These are phyloP conservation scores for Daldinia grandis DNA, from an alignment of 495 filamentous ascomycete species.

Conservation along the genomic window DNA sequence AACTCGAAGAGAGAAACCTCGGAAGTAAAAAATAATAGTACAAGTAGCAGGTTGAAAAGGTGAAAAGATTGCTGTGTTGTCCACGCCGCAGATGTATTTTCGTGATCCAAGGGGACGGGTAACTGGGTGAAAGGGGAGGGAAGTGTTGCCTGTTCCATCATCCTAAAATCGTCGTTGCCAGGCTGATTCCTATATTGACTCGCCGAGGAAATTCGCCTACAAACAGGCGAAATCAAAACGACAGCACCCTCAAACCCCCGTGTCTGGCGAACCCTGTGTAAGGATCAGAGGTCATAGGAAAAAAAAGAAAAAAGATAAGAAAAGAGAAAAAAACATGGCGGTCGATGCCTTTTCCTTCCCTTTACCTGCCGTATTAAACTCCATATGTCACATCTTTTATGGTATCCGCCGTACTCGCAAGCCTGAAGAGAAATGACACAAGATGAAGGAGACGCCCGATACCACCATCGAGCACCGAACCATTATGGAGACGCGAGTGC, in stretches of 20 bases:
- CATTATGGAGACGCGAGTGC: constrained; percentile 16
- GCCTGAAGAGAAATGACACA: constrained; percentile 40
- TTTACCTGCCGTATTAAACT: constrained; percentile 51
- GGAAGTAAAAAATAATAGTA: constrained; percentile 50
- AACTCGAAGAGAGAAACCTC: constrained; percentile 45
- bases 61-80: constrained; percentile 44
- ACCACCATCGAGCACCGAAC: constrained; percentile 24
- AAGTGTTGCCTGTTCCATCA: constrained; percentile 35
- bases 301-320: constrained; percentile 21
- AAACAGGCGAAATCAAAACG: constrained; percentile 35
- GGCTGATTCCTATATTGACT: constrained; percentile 19
- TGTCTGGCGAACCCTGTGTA: constrained; percentile 38
- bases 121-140: constrained; percentile 30
- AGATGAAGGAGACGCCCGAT: constrained; percentile 30
- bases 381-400: constrained; percentile 43
- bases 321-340: constrained; percentile 34
- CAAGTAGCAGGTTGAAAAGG: constrained; percentile 43
- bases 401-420: constrained; percentile 43
- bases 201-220: constrained; percentile 18
- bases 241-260: constrained; percentile 38
- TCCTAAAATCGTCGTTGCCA: constrained; percentile 35
- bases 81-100: constrained; percentile 42
- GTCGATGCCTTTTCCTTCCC: constrained; percentile 48
- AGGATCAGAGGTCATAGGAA: constrained; percentile 36
- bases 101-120: constrained; percentile 36